Evolutionary conservation across 805 yeast genomes (phyloP).

Genomic region (Cyberlindnera galapagoensis): DNA sequence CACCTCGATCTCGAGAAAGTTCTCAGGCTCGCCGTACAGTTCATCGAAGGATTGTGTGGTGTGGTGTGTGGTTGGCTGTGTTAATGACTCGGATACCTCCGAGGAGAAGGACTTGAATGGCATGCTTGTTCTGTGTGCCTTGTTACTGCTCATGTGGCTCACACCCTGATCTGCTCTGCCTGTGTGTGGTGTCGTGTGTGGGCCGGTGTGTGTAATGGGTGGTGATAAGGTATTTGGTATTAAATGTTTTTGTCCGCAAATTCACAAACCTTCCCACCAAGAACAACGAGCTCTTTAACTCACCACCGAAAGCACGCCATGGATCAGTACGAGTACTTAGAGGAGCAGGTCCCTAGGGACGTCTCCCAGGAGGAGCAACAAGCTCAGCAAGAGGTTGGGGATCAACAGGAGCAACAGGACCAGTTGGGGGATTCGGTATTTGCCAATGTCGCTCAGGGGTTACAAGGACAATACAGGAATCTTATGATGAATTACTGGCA

Average conservation of each 20-base stretch:
- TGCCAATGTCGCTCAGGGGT: constrained; percentile 88
- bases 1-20: constrained; percentile 87
- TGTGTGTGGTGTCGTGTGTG: background rate
- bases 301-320: constrained; percentile 13
- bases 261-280: background rate
- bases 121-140: constrained; percentile 7
- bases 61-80: constrained; percentile 1
- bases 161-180: too few species aligned
- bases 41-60: constrained; percentile 61
- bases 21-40: constrained; percentile 90
- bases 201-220: background rate
- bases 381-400: constrained; percentile 12
- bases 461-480: constrained; percentile 73
- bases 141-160: constrained; percentile 1
- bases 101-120: constrained; percentile 26
- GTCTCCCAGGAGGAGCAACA: too few species aligned
- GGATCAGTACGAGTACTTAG: constrained; percentile 25
- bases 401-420: constrained; percentile 28
- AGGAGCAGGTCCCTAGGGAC: too few species aligned
- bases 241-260: background rate
- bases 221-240: background rate
- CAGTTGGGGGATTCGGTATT: constrained; percentile 56
- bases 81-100: constrained; percentile 21
- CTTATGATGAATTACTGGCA: constrained; percentile 98
- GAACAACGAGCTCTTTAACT: too few species aligned